phyloP scores from a whole-genome alignment of 2,329 filamentous ascomycete species.

The Hymenoscyphus infarciens region DNA sequence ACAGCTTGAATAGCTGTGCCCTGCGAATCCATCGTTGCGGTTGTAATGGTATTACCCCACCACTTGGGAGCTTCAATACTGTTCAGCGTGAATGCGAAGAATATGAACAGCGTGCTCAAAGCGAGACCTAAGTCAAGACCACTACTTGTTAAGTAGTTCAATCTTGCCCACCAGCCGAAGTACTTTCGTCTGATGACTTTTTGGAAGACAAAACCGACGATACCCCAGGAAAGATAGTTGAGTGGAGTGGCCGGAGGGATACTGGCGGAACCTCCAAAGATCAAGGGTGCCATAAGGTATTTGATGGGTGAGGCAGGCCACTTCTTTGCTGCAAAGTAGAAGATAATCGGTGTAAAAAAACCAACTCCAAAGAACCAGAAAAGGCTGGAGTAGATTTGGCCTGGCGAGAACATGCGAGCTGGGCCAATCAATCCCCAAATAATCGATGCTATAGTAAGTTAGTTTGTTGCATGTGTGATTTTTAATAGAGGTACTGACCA shows the following conservation, averaged over 20 bases:
- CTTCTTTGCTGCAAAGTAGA: slow-evolving; percentile 51
- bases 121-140: slow-evolving; percentile 67
- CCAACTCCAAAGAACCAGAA: slow-evolving; percentile 72
- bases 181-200: slow-evolving; percentile 61
- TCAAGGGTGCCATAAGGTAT: slow-evolving; percentile 26
- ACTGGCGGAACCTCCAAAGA: slow-evolving; percentile 23
- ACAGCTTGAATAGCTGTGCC: slow-evolving; percentile 21
- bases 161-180: slow-evolving; percentile 72
- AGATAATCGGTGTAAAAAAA: slow-evolving; percentile 55
- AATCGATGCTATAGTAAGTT: slow-evolving; percentile 63
- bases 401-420: slow-evolving; percentile 62
- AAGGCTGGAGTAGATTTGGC: slow-evolving; percentile 59
- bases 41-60: slow-evolving; percentile 54
- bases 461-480: slow-evolving; percentile 33
- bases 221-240: slow-evolving; percentile 68
- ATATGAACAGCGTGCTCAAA: slow-evolving; percentile 66
- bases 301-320: slow-evolving; percentile 60
- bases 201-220: slow-evolving; percentile 65
- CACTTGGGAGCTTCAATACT: slow-evolving; percentile 49
- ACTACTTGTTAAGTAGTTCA: slow-evolving; percentile 72
- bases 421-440: slow-evolving; percentile 75
- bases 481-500: slow-evolving; percentile 37
- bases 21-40: slow-evolving; percentile 23
- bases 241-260: slow-evolving; percentile 66
- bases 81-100: slow-evolving; percentile 57